These are phyloP conservation scores for Carpinus fangiana DNA, from an alignment of 306 rosid genomes.

Conservation along the genomic window DNA sequence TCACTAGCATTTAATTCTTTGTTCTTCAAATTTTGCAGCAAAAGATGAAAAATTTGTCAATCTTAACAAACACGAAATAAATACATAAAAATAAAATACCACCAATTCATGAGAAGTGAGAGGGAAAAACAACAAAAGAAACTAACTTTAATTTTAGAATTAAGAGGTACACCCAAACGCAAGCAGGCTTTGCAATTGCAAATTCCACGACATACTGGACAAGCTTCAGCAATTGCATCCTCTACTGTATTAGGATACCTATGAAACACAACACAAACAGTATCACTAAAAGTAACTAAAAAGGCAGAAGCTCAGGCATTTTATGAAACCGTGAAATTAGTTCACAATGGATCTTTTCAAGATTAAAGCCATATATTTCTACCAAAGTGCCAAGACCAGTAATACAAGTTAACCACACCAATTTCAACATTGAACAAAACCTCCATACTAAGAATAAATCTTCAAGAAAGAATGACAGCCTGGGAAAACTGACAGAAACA, in stretches of 20 bases:
- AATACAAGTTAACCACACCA: neutral
- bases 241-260: slow-evolving; percentile 70
- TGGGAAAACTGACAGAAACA: too few species aligned
- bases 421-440: neutral
- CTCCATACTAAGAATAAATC: too few species aligned
- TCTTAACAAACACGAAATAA: neutral
- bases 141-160: slow-evolving; percentile 31
- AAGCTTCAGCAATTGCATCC: slow-evolving; percentile 52
- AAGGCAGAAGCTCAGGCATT: neutral
- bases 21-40: slow-evolving; percentile 33
- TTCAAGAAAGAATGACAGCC: too few species aligned
- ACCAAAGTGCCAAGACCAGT: neutral
- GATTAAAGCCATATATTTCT: neutral
- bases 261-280: slow-evolving; percentile 16
- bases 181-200: slow-evolving; percentile 91
- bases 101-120: neutral
- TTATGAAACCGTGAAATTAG: neutral
- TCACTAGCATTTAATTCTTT: neutral
- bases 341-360: neutral
- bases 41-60: neutral
- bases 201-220: slow-evolving; percentile 74
- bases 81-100: neutral
- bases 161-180: slow-evolving; percentile 38
- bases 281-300: neutral
- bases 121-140: neutral